Evolutionary conservation across 2,329 filamentous ascomycete genomes (phyloP).

Genomic region (Aspergillus sp.): DNA sequence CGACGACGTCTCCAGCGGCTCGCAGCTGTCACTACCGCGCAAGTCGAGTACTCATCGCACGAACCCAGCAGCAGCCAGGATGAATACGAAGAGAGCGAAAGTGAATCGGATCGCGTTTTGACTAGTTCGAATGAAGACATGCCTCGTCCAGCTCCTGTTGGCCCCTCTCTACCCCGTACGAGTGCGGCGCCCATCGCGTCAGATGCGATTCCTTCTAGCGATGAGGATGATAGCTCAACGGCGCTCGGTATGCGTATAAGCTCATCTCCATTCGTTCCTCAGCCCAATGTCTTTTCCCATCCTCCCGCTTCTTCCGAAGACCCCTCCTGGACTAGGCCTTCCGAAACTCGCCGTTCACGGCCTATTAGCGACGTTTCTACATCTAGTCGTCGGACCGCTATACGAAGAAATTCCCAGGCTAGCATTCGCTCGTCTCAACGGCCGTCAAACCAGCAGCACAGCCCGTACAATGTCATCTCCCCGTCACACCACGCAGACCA

Average conservation of each 20-base stretch:
- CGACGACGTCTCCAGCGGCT: conserved; percentile 42
- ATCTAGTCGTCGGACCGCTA: conserved; percentile 33
- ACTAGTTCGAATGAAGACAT: conserved; percentile 64
- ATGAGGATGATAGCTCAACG: conserved; percentile 76
- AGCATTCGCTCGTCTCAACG: conserved; percentile 36
- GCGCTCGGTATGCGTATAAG: conserved; percentile 69
- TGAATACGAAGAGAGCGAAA: conserved; percentile 92
- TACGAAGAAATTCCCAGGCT: conserved; percentile 41
- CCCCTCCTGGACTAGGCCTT: conserved; percentile 31
- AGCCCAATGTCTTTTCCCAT: conserved; percentile 90
- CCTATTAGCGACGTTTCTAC: conserved; percentile 43
- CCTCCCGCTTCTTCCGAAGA: conserved; percentile 62
- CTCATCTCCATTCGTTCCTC: conserved; percentile 67
- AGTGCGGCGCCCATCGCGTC: conserved; percentile 26
- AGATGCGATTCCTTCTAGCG: conserved; percentile 38
- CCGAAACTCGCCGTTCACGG: conserved; percentile 53
- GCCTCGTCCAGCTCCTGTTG: conserved; percentile 25
- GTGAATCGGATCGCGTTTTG: conserved; percentile 74
- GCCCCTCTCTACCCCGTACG: conserved; percentile 24
- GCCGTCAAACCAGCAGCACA: conserved; percentile 46
- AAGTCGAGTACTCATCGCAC: conserved; percentile 42
- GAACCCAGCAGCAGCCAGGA: conserved; percentile 75
- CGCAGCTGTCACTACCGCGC: conserved; percentile 39
- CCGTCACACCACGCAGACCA: conserved; percentile 81
- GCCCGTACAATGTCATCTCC: conserved; percentile 67